Evolutionary conservation across 441 rosid genomes (phyloP), one percentile per base, ranked within the genome.

Genomic region (Croton laevigatus): DNA sequence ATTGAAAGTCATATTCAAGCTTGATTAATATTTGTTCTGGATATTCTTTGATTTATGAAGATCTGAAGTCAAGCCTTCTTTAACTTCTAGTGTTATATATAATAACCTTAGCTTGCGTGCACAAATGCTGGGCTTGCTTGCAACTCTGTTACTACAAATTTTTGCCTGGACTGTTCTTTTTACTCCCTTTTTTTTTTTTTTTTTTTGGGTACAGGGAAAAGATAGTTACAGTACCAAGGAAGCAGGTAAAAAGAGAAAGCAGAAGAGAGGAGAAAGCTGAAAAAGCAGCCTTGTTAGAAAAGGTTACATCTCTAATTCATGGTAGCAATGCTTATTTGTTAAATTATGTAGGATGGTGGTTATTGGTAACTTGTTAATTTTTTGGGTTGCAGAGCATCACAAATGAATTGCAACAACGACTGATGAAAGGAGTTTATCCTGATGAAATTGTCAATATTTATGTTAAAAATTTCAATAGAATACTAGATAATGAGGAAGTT

Each of bases 201-300:
- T 27, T 27, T 2, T 46, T 66, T 71, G 34, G 60, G 8, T 71
- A 49, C 54, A 90, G 96, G 78, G 97, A 92, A 85, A 84, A 77
- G 78, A 74, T 92, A 71, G 71, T 84, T 83, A 65, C 93, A 4
- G 71, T 69, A 12, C 96, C 97, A 12, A 86, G 93, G 75, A 90
- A 85, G 76, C 68, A 78, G 61, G 75, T 48, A 40, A 91, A 88
- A 79, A 86, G 91, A 71, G 93, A 90, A 75, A 67, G 80, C 11
- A 86, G 96, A 81, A 88, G 91, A 78, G 91, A 88, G 83, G 90
- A 85, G 58, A 90, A 90, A 77, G 98, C 97, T 38, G 83, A 71
- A 71, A 88, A 81, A 64, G 97, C 98, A 52, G 98, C 98, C 6
- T 66, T 74, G 60, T 49, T 90, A 76, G 94, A 93, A 16, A 88